Evolutionary conservation across 257 asterid species (phyloP), one percentile per base, ranked within the genome.

Genomic region (Primulina eburnea): DNA sequence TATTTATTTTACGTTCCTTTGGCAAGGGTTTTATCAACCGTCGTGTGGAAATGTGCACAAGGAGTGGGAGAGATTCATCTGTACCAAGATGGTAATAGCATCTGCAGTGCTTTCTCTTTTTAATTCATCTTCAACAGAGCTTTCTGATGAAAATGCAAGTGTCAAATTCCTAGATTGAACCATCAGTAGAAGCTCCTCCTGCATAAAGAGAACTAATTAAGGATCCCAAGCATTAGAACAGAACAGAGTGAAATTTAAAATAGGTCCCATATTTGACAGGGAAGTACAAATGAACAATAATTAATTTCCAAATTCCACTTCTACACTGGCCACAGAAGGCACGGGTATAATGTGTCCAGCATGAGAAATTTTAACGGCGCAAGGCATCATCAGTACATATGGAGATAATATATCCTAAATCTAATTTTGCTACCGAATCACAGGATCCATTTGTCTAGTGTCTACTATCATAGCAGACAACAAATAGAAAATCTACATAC

Each of bases 31-130:
- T 35, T 43, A 10, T 14, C 14, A 43, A 11, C 14, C 7, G 55
- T 43, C 7, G 0, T 0, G 18, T n/a, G 18, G n/a, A 43, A 43
- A 6, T 4, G 18, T 43, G 55, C 55, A 43, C 7, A 11, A 33
- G 62, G 38, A 32, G 71, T 63, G 71, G 56, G 20, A 61, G 69
- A 75, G 58, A 68, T 55, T 30, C 65, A 60, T 29, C 60, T 81
- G 43, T 86, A 94, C 99, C 96, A 91, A 34, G 65, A 94, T 94
- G 65, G 99, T 94, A 58, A 94, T 89, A 77, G 80, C 92, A 85
- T 94, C 99, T 60, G 99, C 98, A 58, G 97, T 94, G 75, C 97
- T 94, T 75, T 94, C 99, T 84, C 99, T 85, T 87, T 91, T 94
- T 56, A 94, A 75, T 79, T 94, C 99, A 77, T 94, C 98, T 89